Evolutionary conservation across 768 basidiomycete genomes (phyloP).

Genomic region (Tricholoma flavovirens): DNA sequence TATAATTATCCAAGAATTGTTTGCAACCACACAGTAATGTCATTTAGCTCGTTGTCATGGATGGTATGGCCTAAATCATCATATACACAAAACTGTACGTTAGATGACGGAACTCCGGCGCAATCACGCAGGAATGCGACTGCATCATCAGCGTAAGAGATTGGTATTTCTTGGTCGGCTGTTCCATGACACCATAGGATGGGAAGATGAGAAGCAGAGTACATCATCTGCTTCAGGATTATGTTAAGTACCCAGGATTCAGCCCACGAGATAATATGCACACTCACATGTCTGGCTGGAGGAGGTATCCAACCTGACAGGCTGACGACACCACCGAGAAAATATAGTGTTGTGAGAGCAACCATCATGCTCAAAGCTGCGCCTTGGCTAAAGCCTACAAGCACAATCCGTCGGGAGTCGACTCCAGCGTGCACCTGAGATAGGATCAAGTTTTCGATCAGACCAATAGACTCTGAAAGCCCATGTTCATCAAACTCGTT

Average conservation of each 20-base stretch:
- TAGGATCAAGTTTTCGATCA: conserved; percentile 33
- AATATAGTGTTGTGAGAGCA: conserved; percentile 33
- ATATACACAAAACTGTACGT: conserved; percentile 23
- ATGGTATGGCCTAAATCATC: conserved; percentile 28
- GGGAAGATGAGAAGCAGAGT: conserved; percentile 29
- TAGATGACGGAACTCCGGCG: conserved; percentile 17
- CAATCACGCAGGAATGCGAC: conserved; percentile 25
- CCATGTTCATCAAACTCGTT: conserved; percentile 31
- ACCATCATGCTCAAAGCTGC: conserved; percentile 34
- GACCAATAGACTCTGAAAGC: conserved; percentile 27
- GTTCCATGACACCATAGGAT: conserved; percentile 40
- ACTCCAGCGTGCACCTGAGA: conserved; percentile 31
- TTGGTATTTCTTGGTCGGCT: conserved; percentile 32
- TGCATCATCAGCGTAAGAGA: conserved; percentile 26
- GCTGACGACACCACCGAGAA: conserved; percentile 38
- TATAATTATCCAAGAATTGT: conserved; percentile 1
- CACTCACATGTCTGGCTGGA: conserved; percentile 25
- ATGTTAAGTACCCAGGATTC: not conserved
- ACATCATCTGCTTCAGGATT: conserved; percentile 23
- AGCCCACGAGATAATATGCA: not conserved
- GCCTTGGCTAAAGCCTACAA: conserved; percentile 41
- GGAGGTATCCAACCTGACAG: conserved; percentile 42
- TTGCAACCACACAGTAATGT: conserved; percentile 25
- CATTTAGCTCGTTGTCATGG: conserved; percentile 27
- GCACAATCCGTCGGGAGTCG: conserved; percentile 30